Conservation (phyloP, 2,329 filamentous ascomycete species). For the Lecanicillium sp. region DNA sequence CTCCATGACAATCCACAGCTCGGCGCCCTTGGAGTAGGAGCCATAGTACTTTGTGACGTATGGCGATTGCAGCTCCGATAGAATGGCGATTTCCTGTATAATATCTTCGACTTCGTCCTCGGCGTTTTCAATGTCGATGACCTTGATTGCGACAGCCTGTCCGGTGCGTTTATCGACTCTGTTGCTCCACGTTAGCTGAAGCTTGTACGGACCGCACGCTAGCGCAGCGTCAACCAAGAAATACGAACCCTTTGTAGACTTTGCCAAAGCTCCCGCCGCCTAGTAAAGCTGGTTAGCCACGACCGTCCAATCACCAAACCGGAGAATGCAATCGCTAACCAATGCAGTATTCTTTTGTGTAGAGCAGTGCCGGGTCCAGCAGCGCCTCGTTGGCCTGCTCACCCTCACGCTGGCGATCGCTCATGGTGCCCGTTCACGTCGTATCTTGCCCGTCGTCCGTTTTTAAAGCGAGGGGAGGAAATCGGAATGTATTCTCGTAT, state of each 20-base stretch:
- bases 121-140: conserved; percentile 97
- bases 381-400: conserved; percentile 47
- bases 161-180: conserved; percentile 91
- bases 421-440: conserved; percentile 28
- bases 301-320: background rate
- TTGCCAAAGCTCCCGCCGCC: conserved; percentile 97
- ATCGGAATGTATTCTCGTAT: no score
- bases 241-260: conserved; percentile 88
- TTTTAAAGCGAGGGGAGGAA: no score
- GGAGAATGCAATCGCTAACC: conserved; percentile 39
- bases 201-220: no score
- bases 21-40: conserved; percentile 89
- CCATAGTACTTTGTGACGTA: conserved; percentile 98
- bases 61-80: conserved; percentile 90
- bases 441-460: no score
- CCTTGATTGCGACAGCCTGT: conserved; percentile 92
- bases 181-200: conserved; percentile 7
- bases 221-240: background rate
- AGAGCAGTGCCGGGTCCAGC: conserved; percentile 77
- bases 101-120: conserved; percentile 99
- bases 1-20: conserved; percentile 99
- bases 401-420: conserved; percentile 38
- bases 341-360: conserved; percentile 88
- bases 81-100: conserved; percentile 95
- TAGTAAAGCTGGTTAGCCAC: conserved; percentile 22